Evolutionary conservation across 495 filamentous ascomycete species (phyloP).

Genomic region (Xylaria acuta): DNA sequence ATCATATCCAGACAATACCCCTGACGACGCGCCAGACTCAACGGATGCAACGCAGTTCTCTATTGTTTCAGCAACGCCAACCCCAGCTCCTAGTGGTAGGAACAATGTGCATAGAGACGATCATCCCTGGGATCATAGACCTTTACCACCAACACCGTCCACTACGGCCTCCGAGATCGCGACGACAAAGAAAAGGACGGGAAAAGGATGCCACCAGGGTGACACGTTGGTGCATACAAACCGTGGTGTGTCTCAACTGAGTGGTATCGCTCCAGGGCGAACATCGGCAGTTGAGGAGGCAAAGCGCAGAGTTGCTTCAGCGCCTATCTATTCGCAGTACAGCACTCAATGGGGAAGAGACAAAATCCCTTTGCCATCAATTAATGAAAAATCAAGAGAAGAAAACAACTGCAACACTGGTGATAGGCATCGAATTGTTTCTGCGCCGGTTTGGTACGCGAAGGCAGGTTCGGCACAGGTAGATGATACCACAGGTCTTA

Average conservation of each 20-base stretch:
- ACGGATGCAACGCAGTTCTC: background rate
- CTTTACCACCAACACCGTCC: conserved; percentile 60
- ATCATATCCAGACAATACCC: conserved; percentile 29
- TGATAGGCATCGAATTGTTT: conserved; percentile 42
- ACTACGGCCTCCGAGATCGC: conserved; percentile 53
- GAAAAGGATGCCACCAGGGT: background rate
- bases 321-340: conserved; percentile 56
- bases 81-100: conserved; percentile 30
- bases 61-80: conserved; percentile 10
- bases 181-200: conserved; percentile 24
- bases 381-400: conserved; percentile 54
- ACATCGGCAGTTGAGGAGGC: conserved; percentile 27
- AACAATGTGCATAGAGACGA: background rate
- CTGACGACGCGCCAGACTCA: conserved; percentile 16
- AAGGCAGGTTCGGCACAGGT: conserved; percentile 25
- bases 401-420: conserved; percentile 31
- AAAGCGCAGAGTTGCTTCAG: conserved; percentile 58
- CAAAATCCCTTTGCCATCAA: conserved; percentile 55
- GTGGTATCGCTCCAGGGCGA: conserved; percentile 4
- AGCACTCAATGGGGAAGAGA: conserved; percentile 45
- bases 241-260: conserved; percentile 18
- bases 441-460: conserved; percentile 34
- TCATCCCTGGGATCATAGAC: conserved; percentile 46
- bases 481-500: conserved; percentile 43
- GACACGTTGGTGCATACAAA: background rate